Conservation (phyloP, 805 yeast genomes). For the Schwanniomyces sp. region DNA sequence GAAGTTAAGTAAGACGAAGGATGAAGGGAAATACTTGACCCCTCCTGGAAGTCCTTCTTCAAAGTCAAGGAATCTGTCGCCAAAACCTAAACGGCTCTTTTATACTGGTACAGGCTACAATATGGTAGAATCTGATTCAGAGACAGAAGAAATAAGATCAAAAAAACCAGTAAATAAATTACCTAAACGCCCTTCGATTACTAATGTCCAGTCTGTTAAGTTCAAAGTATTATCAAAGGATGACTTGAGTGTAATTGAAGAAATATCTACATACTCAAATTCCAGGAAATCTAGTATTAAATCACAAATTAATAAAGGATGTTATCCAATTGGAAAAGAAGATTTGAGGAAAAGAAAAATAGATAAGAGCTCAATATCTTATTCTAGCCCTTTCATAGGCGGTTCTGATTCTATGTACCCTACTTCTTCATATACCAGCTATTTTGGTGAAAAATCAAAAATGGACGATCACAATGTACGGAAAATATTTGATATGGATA, state of each 20-base stretch:
- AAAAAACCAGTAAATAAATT: constrained; percentile 13
- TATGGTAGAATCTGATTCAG: constrained; percentile 26
- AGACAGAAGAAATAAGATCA: constrained; percentile 19
- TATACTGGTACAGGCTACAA: constrained; percentile 39
- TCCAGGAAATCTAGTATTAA: constrained; percentile 32
- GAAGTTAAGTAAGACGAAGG: constrained; percentile 21
- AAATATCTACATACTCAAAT: constrained; percentile 25
- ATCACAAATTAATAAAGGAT: background rate
- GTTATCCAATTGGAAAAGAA: background rate
- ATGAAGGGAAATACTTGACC: background rate
- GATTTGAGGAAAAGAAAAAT: background rate
- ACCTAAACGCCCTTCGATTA: background rate
- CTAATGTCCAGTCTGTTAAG: constrained; percentile 8
- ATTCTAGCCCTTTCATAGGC: background rate
- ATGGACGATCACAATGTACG: background rate
- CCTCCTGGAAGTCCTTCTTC: constrained; percentile 7
- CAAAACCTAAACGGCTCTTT: constrained; percentile 18
- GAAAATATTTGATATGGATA: background rate
- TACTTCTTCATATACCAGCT: background rate
- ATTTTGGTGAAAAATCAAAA: background rate
- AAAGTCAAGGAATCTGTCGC: constrained; percentile 11
- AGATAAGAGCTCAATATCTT: background rate
- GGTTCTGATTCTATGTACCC: background rate
- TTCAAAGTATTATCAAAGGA: constrained; percentile 24
- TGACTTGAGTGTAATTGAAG: constrained; percentile 44